A percentile compares a stretch with the other conserved stretches of the same genome.
These are phyloP conservation scores for Kodamaea sagamina DNA, from an alignment of 805 yeast species.

Conservation along the genomic window DNA sequence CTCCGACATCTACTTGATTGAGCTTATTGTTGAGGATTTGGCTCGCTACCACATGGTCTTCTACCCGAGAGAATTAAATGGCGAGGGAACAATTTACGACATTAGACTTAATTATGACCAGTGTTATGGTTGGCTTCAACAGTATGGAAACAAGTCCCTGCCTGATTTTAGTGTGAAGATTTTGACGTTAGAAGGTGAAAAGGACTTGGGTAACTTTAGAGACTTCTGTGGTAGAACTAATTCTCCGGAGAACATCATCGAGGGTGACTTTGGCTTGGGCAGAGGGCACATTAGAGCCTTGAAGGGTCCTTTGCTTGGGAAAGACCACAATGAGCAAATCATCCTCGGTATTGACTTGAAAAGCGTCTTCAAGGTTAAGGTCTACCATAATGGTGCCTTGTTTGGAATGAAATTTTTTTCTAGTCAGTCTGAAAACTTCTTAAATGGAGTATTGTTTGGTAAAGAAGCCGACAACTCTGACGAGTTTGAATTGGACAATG, in stretches of 20 bases:
- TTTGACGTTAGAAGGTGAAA: conserved; percentile 62
- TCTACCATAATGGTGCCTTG: conserved; percentile 74
- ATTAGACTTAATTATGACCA: conserved; percentile 48
- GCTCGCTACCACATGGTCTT: conserved; percentile 63
- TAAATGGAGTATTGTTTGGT: conserved; percentile 42
- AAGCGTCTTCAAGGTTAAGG: conserved; percentile 53
- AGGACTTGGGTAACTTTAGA: conserved; percentile 53
- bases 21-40: conserved; percentile 58
- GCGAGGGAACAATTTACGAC: conserved; percentile 59
- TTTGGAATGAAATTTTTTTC: conserved; percentile 72
- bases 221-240: conserved; percentile 18
- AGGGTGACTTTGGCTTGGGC: conserved; percentile 44
- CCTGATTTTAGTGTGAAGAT: conserved; percentile 53
- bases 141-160: conserved; percentile 24
- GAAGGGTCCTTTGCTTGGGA: conserved; percentile 40
- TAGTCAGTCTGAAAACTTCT: neutral
- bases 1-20: conserved; percentile 75
- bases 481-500: conserved; percentile 55
- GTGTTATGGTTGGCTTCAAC: conserved; percentile 34
- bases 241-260: conserved; percentile 17
- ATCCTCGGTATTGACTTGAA: conserved; percentile 37
- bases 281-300: conserved; percentile 41
- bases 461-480: conserved; percentile 52
- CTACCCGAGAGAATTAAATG: conserved; percentile 56
- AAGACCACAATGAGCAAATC: conserved; percentile 19